phyloP scores from a whole-genome alignment of 2,329 filamentous ascomycete genomes.

The Aureobasidium pullulans region DNA sequence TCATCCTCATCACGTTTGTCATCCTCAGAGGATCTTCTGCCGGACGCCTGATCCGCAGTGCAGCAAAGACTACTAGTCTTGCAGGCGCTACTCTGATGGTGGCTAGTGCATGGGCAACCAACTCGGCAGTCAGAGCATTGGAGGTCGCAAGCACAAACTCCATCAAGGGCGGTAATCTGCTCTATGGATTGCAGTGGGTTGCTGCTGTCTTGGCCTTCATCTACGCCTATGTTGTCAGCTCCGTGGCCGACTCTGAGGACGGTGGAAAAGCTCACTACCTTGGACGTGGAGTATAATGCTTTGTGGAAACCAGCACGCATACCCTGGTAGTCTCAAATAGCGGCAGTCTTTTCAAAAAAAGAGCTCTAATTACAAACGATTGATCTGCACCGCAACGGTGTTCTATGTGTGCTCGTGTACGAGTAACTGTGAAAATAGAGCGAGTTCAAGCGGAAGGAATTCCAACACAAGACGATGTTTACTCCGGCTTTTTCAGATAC shows the following conservation, averaged over 20 bases:
- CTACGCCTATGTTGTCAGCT: slow-evolving; percentile 12
- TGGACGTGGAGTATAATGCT: not conserved
- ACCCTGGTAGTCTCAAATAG: no score
- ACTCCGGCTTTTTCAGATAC: no score
- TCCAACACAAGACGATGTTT: no score
- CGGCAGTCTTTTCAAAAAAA: no score
- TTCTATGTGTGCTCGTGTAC: no score
- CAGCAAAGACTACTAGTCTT: slow-evolving; percentile 4
- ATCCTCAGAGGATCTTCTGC: slow-evolving; percentile 12
- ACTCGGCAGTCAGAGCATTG: slow-evolving; percentile 11
- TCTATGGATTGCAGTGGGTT: slow-evolving; percentile 15
- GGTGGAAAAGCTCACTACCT: not conserved
- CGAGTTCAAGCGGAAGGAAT: no score
- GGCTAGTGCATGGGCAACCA: slow-evolving; percentile 16
- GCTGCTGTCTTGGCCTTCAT: slow-evolving; percentile 14
- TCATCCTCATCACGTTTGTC: slow-evolving; percentile 14
- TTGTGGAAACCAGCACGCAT: no score
- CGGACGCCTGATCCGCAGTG: not conserved
- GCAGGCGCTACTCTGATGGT: slow-evolving; percentile 15
- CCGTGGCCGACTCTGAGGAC: not conserved
- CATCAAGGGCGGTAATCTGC: slow-evolving; percentile 6
- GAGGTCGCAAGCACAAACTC: not conserved
- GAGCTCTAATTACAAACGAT: no score
- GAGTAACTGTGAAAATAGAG: no score
- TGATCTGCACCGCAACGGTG: no score